Evolutionary conservation across 2,329 filamentous ascomycete species (phyloP).

Genomic region (Verticillium nonalfalfae): DNA sequence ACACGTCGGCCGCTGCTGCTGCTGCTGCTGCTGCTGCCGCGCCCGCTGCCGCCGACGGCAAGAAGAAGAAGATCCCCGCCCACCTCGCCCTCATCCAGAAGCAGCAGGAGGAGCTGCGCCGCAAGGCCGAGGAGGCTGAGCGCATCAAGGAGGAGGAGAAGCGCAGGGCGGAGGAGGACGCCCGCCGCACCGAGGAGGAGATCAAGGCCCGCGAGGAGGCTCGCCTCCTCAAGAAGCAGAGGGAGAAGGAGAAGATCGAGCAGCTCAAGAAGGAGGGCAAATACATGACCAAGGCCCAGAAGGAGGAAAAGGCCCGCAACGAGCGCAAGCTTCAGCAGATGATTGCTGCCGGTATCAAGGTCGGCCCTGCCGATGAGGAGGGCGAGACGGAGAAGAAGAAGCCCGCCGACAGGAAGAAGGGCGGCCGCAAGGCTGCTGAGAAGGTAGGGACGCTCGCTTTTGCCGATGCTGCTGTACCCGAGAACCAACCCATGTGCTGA

Average conservation of each 20-base stretch:
- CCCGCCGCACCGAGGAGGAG: constrained; percentile 61
- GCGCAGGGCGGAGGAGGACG: constrained; percentile 58
- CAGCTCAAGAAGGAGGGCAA: constrained; percentile 85
- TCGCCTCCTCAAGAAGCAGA: constrained; percentile 74
- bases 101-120: constrained; percentile 73
- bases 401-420: constrained; percentile 71
- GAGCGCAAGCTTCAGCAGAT: constrained; percentile 81
- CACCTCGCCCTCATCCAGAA: constrained; percentile 69
- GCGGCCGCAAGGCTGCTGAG: constrained; percentile 47
- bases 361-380: constrained; percentile 51
- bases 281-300: constrained; percentile 80
- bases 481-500: background rate
- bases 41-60: constrained; percentile 33
- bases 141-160: constrained; percentile 55
- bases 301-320: constrained; percentile 72
- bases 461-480: too few species aligned
- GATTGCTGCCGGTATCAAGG: constrained; percentile 69
- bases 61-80: constrained; percentile 87
- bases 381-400: constrained; percentile 61
- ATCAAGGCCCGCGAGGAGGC: constrained; percentile 63
- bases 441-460: constrained; percentile 32
- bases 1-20: constrained; percentile 29
- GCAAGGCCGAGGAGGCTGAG: constrained; percentile 57
- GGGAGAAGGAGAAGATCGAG: constrained; percentile 79
- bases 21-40: constrained; percentile 22